phyloP scores from a whole-genome alignment of 345 rosid genomes.

The Eucalyptus rudis region DNA sequence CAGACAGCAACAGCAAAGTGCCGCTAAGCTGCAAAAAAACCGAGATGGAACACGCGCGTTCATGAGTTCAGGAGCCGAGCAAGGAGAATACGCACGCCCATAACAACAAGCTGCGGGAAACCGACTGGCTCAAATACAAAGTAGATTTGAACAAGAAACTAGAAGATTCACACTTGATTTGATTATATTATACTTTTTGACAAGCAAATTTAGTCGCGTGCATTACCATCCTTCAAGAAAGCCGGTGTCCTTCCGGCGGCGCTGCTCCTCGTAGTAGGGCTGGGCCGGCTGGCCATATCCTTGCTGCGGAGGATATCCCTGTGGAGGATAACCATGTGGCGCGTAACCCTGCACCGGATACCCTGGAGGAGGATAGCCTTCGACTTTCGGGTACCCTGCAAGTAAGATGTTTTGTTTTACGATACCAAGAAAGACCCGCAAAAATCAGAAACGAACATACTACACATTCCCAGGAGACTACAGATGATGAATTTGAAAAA shows the following conservation, averaged over 20 bases:
- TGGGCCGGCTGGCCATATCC: constrained; percentile 1
- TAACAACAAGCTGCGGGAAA: background rate
- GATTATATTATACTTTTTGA: background rate
- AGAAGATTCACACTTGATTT: background rate
- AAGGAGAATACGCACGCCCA: background rate
- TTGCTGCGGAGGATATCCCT: constrained; percentile 15
- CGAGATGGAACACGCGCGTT: background rate
- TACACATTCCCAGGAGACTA: background rate
- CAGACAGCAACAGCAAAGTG: constrained; percentile 70
- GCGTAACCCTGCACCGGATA: constrained; percentile 13
- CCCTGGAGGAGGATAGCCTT: constrained; percentile 35
- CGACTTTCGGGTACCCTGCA: background rate
- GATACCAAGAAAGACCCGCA: no score
- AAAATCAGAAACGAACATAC: background rate
- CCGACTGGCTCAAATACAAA: background rate
- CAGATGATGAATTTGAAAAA: background rate
- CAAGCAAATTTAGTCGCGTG: background rate
- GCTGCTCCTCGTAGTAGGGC: constrained; percentile 21
- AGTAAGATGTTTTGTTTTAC: background rate
- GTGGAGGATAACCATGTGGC: background rate
- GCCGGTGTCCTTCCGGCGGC: constrained; percentile 19
- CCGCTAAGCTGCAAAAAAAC: constrained; percentile 44
- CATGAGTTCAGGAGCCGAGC: background rate
- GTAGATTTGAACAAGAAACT: background rate
- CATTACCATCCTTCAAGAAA: constrained; percentile 57